Evolutionary conservation across 352 stramenopile species (phyloP), one percentile per base, ranked within the genome.

Genomic region (Phytophthora fragariae): DNA sequence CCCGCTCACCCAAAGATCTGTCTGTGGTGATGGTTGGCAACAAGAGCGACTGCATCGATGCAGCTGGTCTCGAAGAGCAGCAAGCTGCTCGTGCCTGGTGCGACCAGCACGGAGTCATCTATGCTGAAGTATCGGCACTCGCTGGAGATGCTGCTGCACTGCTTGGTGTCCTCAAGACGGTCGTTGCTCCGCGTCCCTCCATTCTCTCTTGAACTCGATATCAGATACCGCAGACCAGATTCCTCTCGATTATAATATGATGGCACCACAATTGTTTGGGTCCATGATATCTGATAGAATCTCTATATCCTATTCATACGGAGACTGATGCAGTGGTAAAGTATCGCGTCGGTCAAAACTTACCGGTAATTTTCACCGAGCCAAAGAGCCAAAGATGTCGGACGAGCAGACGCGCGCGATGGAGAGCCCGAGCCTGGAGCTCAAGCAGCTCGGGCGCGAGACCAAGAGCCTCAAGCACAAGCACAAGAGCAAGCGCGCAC

Each of bases 391-490:
- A 7, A 50, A 57, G 47, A 83, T 75, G 72, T 47, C 74, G 73
- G 79, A 83, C 57, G 62, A 73, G 59, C 57, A 76, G 57, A 49
- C 66, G 55, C 67, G 63, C 53, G 46, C 15, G 37, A 72, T 75
- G 65, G 71, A 76, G 58, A 31, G 44, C 10, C 55, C 70, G 49
- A 77, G 54, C 35, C 80, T 93, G 59, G 84, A 92, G 82, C 82
- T 92, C 57, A 91, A 90, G 81, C 85, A 82, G 77, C 77, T 82
- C 14, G 68, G 57, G 8, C 82, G 81, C 35, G 81, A 82, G 57
- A 76, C 72, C 54, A 94, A 92, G 74, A 94, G 60, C 62, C 86
- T 96, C 62, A 93, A 93, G 73, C 87, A 94, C 81, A 96, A 94
- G 81, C 76, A 83, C 68, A 95, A 94, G 77, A 84, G 82, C 69